Evolutionary conservation across 1,284 basidiomycete species (phyloP).

Genomic region (Salmacisia buchloeana): DNA sequence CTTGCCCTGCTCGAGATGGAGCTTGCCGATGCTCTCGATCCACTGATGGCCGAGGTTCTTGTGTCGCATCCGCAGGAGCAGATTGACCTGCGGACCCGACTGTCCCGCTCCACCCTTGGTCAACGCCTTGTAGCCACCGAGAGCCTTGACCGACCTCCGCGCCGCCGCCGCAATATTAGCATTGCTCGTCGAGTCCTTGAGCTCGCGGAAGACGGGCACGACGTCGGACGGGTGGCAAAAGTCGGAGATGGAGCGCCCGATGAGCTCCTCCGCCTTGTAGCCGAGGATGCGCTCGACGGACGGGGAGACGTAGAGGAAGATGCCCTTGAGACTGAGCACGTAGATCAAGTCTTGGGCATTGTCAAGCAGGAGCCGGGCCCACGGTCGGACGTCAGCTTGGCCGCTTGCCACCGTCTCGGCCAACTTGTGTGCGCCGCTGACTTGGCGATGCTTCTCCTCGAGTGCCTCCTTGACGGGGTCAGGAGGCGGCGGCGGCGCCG

Average conservation of each 20-base stretch:
- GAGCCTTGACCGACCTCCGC: conserved; percentile 28
- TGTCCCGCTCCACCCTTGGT: conserved; percentile 47
- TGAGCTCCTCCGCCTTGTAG: conserved; percentile 64
- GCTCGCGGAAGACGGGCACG: conserved; percentile 81
- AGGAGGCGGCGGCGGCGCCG: neutral
- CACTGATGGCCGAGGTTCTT: conserved; percentile 35
- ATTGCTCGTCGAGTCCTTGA: conserved; percentile 67
- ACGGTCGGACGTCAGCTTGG: conserved; percentile 11
- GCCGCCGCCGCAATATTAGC: conserved; percentile 44
- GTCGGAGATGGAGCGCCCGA: conserved; percentile 70
- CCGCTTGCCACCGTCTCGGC: conserved; percentile 14
- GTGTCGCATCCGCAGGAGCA: conserved; percentile 43
- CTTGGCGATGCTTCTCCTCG: conserved; percentile 9
- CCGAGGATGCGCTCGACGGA: conserved; percentile 42
- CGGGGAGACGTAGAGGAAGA: conserved; percentile 80
- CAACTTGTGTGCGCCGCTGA: conserved; percentile 12
- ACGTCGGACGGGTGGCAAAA: conserved; percentile 82
- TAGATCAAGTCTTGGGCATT: conserved; percentile 67
- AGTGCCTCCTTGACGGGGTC: neutral
- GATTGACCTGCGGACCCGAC: conserved; percentile 39
- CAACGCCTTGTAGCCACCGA: conserved; percentile 34
- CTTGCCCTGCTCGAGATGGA: conserved; percentile 47
- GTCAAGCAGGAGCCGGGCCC: conserved; percentile 38
- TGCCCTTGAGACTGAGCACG: conserved; percentile 87
- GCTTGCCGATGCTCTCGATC: conserved; percentile 43